Base-by-base conservation (phyloP, 2,329 filamentous ascomycete genomes). In the Aspergillus glaucus region DNA sequence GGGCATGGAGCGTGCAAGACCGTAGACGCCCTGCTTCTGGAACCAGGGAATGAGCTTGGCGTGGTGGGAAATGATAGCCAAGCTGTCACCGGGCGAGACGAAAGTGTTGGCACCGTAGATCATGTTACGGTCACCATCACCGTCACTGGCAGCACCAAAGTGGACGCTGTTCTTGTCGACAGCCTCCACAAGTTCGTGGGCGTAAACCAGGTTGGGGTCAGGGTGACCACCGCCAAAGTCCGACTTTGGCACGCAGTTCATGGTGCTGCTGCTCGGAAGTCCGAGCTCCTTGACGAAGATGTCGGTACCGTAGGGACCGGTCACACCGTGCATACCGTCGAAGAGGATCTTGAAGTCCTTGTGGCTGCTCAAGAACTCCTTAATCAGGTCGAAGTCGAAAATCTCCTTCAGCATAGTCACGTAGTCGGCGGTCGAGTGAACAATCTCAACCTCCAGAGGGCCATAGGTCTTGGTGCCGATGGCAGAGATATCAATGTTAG, bases 41-140 rank as follows among this genome's bases (percentile, higher is more conserved):
- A 98, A 98, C 78, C 95, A 98, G 50, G 93, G 93, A 63, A 98
- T 98, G 52, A 95, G 82, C 62, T 95, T 82, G 59, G 93, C 90
- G 69, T 98, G 86, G 78, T 98, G 93, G 44, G 93, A 90, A 65
- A 98, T 98, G 69, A 98, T 98, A 65, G 93, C 93, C 63, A 98
- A 79, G 64, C 89, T 95, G 78, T 98, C 93, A 66, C 93, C 93
- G 6, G 93, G 93, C 6, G 92, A 97, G 53, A 98, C 93, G 66
- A 98, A 98, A 41, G 87, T 84, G 64, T 94, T 92, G 58, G 92
- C 91, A 55, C 93, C 93, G 74, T 98, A 98, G 67, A 98, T 98
- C 93, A 98, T 98, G 83, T 98, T 98, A 62, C 93, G 88, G 78
- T 98, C 93, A 63, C 93, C 93, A 63, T 98, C 93, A 60, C 93